These are phyloP conservation scores for Exophiala aquamarina DNA, from an alignment of 2,329 filamentous ascomycete species.

Conservation along the genomic window DNA sequence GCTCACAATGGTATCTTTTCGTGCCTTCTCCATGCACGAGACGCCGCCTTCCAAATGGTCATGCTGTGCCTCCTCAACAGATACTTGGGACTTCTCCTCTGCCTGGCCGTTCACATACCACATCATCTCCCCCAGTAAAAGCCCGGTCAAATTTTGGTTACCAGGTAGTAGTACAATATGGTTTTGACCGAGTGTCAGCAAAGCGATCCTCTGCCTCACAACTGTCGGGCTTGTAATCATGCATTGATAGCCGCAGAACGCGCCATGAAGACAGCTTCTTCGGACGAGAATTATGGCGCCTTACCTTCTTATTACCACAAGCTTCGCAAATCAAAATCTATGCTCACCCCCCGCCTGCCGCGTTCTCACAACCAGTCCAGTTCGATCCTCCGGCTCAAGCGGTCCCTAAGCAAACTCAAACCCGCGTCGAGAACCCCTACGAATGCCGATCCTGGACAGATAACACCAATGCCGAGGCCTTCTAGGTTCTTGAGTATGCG, in stretches of 20 bases:
- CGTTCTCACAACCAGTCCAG: background rate
- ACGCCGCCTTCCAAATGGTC: no score
- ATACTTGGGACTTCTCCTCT: no score
- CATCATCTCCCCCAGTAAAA: no score
- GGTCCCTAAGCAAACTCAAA: conserved; percentile 35
- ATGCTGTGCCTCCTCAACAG: no score
- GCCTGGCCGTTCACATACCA: no score
- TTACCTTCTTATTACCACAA: conserved; percentile 48
- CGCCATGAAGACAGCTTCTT: background rate
- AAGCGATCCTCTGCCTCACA: background rate
- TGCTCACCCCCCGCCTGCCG: conserved; percentile 40
- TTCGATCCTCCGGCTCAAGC: conserved; percentile 31
- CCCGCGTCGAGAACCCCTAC: conserved; percentile 37
- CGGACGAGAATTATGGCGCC: conserved; percentile 33
- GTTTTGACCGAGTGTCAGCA: conserved; percentile 1
- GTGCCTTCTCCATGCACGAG: no score
- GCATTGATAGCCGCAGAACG: conserved; percentile 43
- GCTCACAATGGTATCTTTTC: no score
- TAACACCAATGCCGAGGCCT: no score
- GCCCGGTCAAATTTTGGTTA: conserved; percentile 13
- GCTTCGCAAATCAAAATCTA: conserved; percentile 48
- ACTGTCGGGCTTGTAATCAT: conserved; percentile 16
- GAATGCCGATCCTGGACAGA: conserved; percentile 30
- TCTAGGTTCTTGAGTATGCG: no score
- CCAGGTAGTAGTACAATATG: conserved; percentile 10